phyloP scores from a whole-genome alignment of 495 filamentous ascomycete species.

The Neurospora sp. region DNA sequence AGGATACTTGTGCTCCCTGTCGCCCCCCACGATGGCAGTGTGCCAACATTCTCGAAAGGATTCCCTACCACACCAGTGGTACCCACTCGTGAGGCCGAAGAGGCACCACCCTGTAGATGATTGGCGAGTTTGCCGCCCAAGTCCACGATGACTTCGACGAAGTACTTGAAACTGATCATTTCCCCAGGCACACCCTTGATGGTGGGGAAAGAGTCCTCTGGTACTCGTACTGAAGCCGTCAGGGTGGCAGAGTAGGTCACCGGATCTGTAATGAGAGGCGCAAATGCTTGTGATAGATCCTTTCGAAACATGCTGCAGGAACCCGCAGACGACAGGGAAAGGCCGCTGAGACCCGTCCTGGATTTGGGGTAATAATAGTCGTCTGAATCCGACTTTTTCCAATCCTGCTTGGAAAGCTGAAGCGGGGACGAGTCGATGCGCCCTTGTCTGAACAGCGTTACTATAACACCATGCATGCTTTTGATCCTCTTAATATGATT shows the following conservation, averaged over 20 bases:
- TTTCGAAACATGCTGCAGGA: slow-evolving; percentile 86
- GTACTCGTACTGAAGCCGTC: slow-evolving; percentile 71
- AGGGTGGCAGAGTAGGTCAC: slow-evolving; percentile 63
- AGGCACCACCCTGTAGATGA: slow-evolving; percentile 33
- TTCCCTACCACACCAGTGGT: slow-evolving; percentile 5
- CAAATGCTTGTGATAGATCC: slow-evolving; percentile 78
- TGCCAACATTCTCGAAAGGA: slow-evolving; percentile 20
- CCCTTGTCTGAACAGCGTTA: slow-evolving; percentile 86
- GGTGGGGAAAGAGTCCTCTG: slow-evolving; percentile 85
- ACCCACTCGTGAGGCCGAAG: slow-evolving; percentile 15
- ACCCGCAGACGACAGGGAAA: slow-evolving; percentile 71
- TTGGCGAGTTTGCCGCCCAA: slow-evolving; percentile 75
- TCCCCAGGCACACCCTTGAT: slow-evolving; percentile 79
- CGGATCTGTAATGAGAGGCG: slow-evolving; percentile 78
- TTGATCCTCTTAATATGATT: slow-evolving; percentile 79
- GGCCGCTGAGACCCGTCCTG: slow-evolving; percentile 61
- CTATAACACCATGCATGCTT: slow-evolving; percentile 83
- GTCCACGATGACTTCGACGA: slow-evolving; percentile 85
- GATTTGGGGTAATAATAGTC: slow-evolving; percentile 56
- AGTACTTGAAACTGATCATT: slow-evolving; percentile 91
- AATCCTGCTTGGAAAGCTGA: slow-evolving; percentile 47
- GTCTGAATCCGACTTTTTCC: slow-evolving; percentile 58
- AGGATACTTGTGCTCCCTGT: slow-evolving; percentile 52
- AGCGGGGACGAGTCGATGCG: slow-evolving; percentile 71
- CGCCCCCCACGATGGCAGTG: slow-evolving; percentile 43